These are phyloP conservation scores for Globisporangium nagaii DNA, from an alignment of 352 stramenopile species.

Conservation along the genomic window DNA sequence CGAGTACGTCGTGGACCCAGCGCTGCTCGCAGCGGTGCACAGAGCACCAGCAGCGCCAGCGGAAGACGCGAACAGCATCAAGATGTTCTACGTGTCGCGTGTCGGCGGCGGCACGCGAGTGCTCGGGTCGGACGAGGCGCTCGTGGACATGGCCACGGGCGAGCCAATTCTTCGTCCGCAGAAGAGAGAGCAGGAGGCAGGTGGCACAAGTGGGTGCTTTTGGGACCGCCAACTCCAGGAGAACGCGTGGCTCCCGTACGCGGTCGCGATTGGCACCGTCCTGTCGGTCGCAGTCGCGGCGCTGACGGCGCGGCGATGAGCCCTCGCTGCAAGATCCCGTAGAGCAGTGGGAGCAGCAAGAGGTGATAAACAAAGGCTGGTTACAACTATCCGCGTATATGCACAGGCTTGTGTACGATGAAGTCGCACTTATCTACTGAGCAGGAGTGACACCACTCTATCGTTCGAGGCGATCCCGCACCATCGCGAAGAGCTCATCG, in stretches of 20 bases:
- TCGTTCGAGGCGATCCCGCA: constrained; percentile 28
- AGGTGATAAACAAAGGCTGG: background rate
- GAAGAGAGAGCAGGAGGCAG: background rate
- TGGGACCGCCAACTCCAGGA: background rate
- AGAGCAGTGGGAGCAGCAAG: background rate
- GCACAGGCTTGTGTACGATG: background rate
- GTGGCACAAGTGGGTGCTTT: background rate
- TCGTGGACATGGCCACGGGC: constrained; percentile 45
- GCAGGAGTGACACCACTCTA: no score
- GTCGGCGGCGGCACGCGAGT: constrained; percentile 48
- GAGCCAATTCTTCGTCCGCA: constrained; percentile 15
- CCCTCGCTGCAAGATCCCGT: no score
- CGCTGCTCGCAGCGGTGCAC: constrained; percentile 18
- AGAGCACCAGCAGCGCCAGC: constrained; percentile 8
- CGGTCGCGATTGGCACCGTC: constrained; percentile 2
- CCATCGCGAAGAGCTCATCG: constrained; percentile 44
- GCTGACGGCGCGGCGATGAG: constrained; percentile 5
- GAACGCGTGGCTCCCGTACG: constrained; percentile 1
- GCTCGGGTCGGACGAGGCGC: constrained; percentile 25
- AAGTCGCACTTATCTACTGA: no score
- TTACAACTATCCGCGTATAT: background rate
- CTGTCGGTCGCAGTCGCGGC: constrained; percentile 12
- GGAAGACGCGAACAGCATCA: constrained; percentile 24
- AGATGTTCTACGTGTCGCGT: constrained; percentile 67
- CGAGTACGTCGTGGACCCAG: constrained; percentile 4